Evolutionary conservation across 192 early-diverging fungal genomes (phyloP), one percentile per base, ranked within the genome.

Genomic region (Entrophospora sp.): DNA sequence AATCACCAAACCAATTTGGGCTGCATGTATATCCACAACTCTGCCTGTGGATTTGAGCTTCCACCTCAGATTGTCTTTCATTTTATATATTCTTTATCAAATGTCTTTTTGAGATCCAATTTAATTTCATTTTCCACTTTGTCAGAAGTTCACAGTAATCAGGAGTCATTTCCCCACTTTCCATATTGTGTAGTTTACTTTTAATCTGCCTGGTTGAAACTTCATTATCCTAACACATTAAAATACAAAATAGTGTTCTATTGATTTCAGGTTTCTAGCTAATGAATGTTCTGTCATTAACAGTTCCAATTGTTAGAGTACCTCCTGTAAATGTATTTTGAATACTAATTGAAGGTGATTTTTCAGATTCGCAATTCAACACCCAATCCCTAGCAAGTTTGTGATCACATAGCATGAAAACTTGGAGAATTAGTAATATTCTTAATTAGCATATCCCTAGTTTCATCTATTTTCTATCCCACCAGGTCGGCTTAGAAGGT

Each of bases 121-220:
- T 55, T 5, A 34, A 55, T 55, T 35, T 34, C 52, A 16, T 32
- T n/a, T 35, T 55, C 52, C 16, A 30, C 28, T 22, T 22, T 22
- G 44, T 46, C 43, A 46, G 0, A 20, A 46, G 18, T 22, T 46
- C 44, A 46, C 2, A 2, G 4, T 2, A 25, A 20, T 18, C 2
- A 46, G 0, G 45, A 46, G 24, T 46, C 18, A 0, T 18, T 46
- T 22, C 8, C 0, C 18, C 2, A 20, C 22, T 25, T 46, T 46
- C 8, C 16, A 0, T 46, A 22, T 46, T 46, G 45, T 22, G 22
- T 1, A 5, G 45, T 22, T 46, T 46, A 6, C 20, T 46, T 22
- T 46, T 66, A n/a, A 56, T 75, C 70, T 27, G 87, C 78, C 37
- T 85, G 81, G 73, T 71, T 43, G 34, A 70, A 73, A 18, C 63